Evolutionary conservation across 2,329 filamentous ascomycete genomes (phyloP).

Genomic region (Cytospora paraplurivora): DNA sequence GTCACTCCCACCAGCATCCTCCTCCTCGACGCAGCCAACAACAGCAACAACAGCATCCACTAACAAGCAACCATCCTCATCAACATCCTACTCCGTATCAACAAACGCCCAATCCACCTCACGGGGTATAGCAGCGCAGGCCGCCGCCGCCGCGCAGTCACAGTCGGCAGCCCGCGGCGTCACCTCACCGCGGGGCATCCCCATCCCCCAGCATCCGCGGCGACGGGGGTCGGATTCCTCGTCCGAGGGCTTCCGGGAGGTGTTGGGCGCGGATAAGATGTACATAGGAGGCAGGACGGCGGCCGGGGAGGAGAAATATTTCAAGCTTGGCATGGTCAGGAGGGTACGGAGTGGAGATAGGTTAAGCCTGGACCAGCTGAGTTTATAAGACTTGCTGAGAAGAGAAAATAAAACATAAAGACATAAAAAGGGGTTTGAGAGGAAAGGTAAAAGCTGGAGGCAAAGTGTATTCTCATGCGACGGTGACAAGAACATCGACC

Average conservation of each 20-base stretch:
- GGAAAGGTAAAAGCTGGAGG: not conserved
- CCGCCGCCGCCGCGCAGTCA: conserved; percentile 34
- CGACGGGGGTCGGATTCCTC: conserved; percentile 74
- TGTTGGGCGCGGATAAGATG: conserved; percentile 74
- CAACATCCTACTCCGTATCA: conserved; percentile 32
- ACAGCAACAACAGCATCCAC: conserved; percentile 31
- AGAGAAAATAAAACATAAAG: not conserved
- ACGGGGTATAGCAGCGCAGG: conserved; percentile 36
- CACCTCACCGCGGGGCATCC: conserved; percentile 37
- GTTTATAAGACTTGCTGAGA: conserved; percentile 54
- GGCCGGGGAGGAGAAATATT: conserved; percentile 77
- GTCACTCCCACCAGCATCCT: conserved; percentile 30
- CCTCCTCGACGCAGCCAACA: conserved; percentile 31
- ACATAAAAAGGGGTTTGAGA: not conserved
- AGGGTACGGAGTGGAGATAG: conserved; percentile 73
- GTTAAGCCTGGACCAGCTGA: conserved; percentile 73
- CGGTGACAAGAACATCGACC: not conserved
- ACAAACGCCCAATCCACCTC: conserved; percentile 34
- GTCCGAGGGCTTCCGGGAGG: conserved; percentile 74
- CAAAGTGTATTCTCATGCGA: not conserved
- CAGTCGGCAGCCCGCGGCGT: conserved; percentile 21
- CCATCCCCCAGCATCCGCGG: conserved; percentile 43
- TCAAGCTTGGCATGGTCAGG: conserved; percentile 76
- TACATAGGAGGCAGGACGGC: conserved; percentile 79
- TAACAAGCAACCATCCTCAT: conserved; percentile 41